Conservation (phyloP, 208 protist species). For the Acanthamoeba polyphaga region DNA sequence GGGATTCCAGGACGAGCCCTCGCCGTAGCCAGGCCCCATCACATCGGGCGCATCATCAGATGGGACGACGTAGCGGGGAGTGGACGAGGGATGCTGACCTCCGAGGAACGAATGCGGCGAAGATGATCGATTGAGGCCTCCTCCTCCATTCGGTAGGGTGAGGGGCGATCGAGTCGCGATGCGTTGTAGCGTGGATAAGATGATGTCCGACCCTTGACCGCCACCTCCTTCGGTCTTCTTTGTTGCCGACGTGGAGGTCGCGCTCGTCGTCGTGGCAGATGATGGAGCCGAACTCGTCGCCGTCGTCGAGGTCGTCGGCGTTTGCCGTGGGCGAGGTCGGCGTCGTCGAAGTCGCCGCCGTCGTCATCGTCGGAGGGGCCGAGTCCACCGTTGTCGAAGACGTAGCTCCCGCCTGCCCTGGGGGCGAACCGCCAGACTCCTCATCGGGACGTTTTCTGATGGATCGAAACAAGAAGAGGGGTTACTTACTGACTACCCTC, state of each 20-base stretch:
- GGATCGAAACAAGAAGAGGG: no score
- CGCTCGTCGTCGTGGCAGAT: background rate
- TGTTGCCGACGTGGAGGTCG: background rate
- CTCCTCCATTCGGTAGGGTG: slow-evolving; percentile 11
- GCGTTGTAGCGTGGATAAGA: background rate
- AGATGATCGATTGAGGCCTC: slow-evolving; percentile 8
- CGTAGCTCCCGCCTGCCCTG: no score
- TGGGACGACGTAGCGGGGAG: background rate
- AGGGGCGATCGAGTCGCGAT: slow-evolving; percentile 31
- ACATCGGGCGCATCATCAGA: background rate
- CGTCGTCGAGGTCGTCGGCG: background rate
- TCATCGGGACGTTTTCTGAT: no score
- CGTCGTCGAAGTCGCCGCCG: background rate
- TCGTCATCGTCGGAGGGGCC: background rate
- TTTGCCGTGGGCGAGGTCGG: background rate
- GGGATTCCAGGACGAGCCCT: background rate
- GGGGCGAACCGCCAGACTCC: no score
- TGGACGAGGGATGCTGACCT: background rate
- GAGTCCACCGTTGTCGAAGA: background rate
- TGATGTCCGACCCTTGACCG: slow-evolving; percentile 5
- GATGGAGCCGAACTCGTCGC: background rate
- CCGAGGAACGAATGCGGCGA: slow-evolving; percentile 21
- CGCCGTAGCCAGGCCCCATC: background rate
- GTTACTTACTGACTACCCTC: no score
- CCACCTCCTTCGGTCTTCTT: background rate